Percentiles rank a stretch among this genome's conserved stretches.
Evolutionary conservation across 2,329 filamentous ascomycete genomes (phyloP).

Genomic region (Aspergillus flavus): DNA sequence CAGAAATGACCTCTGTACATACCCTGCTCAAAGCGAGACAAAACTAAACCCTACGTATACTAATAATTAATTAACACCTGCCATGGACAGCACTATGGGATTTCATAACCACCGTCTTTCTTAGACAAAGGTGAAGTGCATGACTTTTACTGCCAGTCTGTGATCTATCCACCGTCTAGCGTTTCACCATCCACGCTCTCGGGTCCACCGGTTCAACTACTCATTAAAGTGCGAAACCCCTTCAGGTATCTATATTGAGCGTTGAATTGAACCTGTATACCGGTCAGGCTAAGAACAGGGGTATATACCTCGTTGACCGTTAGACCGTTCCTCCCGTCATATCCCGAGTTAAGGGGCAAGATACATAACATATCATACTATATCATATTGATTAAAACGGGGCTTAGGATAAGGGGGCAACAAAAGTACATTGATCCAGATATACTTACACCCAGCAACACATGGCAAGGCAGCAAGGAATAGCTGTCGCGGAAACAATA

Average conservation of each 20-base stretch:
- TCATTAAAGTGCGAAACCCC: background rate
- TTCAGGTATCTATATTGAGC: background rate
- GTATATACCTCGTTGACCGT: background rate
- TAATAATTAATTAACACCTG: background rate
- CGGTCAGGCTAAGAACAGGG: background rate
- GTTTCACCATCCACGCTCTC: slow-evolving; percentile 26
- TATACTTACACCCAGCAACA: background rate
- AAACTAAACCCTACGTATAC: background rate
- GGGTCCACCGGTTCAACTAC: slow-evolving; percentile 13
- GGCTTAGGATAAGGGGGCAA: background rate
- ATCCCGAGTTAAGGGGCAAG: background rate
- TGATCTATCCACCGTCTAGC: slow-evolving; percentile 21
- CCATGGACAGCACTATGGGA: background rate
- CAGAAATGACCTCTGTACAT: background rate
- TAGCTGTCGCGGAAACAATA: background rate
- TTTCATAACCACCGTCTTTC: background rate
- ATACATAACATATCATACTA: background rate
- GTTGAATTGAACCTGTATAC: background rate
- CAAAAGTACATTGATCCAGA: background rate
- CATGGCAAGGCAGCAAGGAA: background rate
- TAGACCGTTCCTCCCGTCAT: background rate
- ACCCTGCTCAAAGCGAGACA: background rate
- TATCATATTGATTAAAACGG: background rate
- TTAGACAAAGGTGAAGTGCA: background rate
- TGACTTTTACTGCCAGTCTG: slow-evolving; percentile 21